Conservation (phyloP, 1,284 basidiomycete species). For the Neolentinus lepideus region DNA sequence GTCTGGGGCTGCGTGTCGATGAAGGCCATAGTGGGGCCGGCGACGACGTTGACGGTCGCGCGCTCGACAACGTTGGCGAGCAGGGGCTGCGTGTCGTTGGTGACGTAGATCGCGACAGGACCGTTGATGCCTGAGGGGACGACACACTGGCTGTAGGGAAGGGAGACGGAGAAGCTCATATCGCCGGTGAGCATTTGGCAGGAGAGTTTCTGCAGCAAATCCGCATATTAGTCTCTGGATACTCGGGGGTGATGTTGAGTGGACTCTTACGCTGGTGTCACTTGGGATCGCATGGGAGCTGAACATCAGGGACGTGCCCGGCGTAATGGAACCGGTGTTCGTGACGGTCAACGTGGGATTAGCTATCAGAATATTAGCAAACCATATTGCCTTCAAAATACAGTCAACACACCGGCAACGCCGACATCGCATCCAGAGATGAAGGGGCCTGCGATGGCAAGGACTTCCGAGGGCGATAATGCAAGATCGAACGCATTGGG, state of each 20-base stretch:
- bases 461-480: conserved; percentile 60
- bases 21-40: conserved; percentile 67
- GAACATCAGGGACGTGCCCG: conserved; percentile 61
- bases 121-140: conserved; percentile 62
- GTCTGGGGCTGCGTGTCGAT: conserved; percentile 50
- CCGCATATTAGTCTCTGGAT: not conserved
- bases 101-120: conserved; percentile 68
- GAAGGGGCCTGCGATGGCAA: conserved; percentile 69
- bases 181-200: conserved; percentile 78
- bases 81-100: conserved; percentile 54
- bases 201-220: conserved; percentile 39
- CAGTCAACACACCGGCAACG: conserved; percentile 38
- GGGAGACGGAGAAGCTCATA: conserved; percentile 42
- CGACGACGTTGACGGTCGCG: conserved; percentile 49
- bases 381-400: not conserved
- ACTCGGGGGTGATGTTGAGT: not conserved
- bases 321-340: conserved; percentile 45
- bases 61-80: conserved; percentile 59
- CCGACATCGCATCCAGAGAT: conserved; percentile 66
- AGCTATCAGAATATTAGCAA: conserved; percentile 26
- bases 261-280: conserved; percentile 35
- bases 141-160: conserved; percentile 53
- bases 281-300: conserved; percentile 48
- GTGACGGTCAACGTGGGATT: conserved; percentile 58
- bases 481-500: conserved; percentile 69